phyloP scores from a whole-genome alignment of 495 filamentous ascomycete species.

The Penicillium subrubescens region DNA sequence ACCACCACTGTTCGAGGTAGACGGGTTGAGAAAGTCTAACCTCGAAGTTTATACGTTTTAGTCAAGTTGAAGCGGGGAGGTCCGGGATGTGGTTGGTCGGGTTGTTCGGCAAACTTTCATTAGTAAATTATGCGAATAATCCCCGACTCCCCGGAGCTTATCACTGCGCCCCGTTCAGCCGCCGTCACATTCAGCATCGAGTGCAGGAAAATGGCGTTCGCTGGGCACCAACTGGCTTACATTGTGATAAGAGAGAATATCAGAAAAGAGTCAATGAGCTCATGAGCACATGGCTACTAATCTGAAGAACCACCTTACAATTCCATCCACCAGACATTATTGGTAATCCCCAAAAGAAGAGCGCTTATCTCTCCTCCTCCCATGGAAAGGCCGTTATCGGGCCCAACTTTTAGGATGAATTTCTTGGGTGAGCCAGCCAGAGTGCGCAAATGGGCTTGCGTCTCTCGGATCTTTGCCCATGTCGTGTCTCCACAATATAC shows the following conservation, averaged over 20 bases:
- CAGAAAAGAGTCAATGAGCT: not conserved
- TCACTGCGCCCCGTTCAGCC: conserved; percentile 1
- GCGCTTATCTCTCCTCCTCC: not conserved
- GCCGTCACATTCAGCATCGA: not conserved
- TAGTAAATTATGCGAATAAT: not conserved
- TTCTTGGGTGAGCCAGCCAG: not conserved
- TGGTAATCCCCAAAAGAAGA: not conserved
- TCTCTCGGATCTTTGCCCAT: not conserved
- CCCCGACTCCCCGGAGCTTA: not conserved
- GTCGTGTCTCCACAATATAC: conserved; percentile 3
- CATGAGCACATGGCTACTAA: not conserved
- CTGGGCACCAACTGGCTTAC: not conserved
- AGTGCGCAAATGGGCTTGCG: not conserved
- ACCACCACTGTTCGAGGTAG: not conserved
- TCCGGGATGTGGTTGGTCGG: not conserved
- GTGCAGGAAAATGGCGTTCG: not conserved
- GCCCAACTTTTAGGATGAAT: not conserved
- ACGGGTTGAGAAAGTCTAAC: not conserved
- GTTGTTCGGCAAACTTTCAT: not conserved
- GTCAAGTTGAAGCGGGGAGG: not conserved
- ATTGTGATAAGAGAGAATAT: not conserved
- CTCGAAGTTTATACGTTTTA: not conserved
- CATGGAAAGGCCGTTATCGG: conserved; percentile 1
- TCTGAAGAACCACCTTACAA: not conserved
- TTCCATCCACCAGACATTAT: not conserved